phyloP scores from a whole-genome alignment of 2,329 filamentous ascomycete genomes.

The Penicillium griseofulvum region DNA sequence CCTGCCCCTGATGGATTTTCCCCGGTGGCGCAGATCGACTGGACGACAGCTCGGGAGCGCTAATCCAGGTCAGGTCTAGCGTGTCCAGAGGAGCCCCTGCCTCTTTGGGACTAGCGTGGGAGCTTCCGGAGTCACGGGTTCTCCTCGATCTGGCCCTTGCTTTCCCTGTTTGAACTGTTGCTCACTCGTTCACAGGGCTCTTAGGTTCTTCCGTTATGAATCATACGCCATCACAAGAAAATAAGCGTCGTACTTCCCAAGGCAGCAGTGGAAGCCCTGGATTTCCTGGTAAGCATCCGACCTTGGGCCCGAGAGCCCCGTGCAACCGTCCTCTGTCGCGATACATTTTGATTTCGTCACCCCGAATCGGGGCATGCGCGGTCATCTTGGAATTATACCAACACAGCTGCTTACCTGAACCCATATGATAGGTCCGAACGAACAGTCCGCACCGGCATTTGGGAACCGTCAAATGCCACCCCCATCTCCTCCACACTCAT shows the following conservation, averaged over 20 bases:
- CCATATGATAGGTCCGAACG: slow-evolving; percentile 25
- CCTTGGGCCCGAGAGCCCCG: slow-evolving; percentile 15
- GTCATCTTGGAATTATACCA: not conserved
- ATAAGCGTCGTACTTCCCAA: slow-evolving; percentile 35
- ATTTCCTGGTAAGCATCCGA: slow-evolving; percentile 37
- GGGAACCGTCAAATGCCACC: slow-evolving; percentile 50
- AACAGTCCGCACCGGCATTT: slow-evolving; percentile 36
- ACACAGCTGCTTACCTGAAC: slow-evolving; percentile 4
- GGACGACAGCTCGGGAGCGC: slow-evolving; percentile 34
- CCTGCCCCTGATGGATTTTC: slow-evolving; percentile 16
- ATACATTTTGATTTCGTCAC: slow-evolving; percentile 1
- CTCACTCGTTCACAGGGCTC: slow-evolving; percentile 16
- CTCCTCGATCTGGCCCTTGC: slow-evolving; percentile 19
- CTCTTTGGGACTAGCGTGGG: slow-evolving; percentile 29
- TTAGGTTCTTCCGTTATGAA: slow-evolving; percentile 36
- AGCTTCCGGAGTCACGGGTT: slow-evolving; percentile 39
- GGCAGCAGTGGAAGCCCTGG: slow-evolving; percentile 38
- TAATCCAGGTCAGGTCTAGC: slow-evolving; percentile 30
- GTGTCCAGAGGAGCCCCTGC: slow-evolving; percentile 17
- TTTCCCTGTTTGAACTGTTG: slow-evolving; percentile 22
- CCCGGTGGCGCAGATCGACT: slow-evolving; percentile 31
- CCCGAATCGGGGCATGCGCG: slow-evolving; percentile 1
- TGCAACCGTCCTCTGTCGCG: slow-evolving; percentile 6
- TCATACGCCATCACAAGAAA: slow-evolving; percentile 31
- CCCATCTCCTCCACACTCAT: slow-evolving; percentile 51